Evolutionary conservation across 257 asterid species (phyloP).

Genomic region (Gentiana straminea): DNA sequence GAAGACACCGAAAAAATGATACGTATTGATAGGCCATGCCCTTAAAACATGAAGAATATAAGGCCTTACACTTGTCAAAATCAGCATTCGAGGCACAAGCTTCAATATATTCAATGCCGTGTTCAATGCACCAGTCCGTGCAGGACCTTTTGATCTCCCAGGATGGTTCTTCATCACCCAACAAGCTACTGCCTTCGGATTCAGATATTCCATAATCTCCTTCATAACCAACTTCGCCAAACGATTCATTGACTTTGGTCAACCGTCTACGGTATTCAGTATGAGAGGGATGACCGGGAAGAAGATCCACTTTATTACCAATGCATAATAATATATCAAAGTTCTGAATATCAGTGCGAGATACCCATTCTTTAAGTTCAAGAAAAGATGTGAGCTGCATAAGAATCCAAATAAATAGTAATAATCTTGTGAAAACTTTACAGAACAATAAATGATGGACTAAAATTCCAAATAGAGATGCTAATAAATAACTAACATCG

Average conservation of each 20-base stretch:
- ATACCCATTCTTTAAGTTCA: conserved; percentile 69
- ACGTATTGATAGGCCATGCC: background rate
- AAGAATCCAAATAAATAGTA: conserved; percentile 10
- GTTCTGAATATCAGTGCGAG: conserved; percentile 52
- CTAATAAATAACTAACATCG: conserved; percentile 38
- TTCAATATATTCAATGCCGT: conserved; percentile 76
- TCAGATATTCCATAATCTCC: conserved; percentile 69
- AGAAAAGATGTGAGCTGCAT: conserved; percentile 62
- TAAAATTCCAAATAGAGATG: conserved; percentile 2
- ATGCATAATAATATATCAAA: conserved; percentile 72
- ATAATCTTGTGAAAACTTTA: background rate
- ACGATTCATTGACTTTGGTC: conserved; percentile 40
- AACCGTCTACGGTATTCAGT: conserved; percentile 57
- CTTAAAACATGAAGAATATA: conserved; percentile 3
- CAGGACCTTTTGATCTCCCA: conserved; percentile 42
- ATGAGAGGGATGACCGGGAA: conserved; percentile 82
- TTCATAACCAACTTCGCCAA: conserved; percentile 22
- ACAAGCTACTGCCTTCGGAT: conserved; percentile 76
- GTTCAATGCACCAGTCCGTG: conserved; percentile 78
- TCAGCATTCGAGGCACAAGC: conserved; percentile 79
- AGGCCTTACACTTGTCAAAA: conserved; percentile 73
- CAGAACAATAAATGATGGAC: background rate
- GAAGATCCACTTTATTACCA: conserved; percentile 93
- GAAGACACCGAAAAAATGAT: no score
- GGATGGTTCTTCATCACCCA: conserved; percentile 59